Percentiles rank a stretch among this genome's conserved stretches.
phyloP scores from a whole-genome alignment of 1,284 basidiomycete genomes.

The Chondrostereum purpureum region DNA sequence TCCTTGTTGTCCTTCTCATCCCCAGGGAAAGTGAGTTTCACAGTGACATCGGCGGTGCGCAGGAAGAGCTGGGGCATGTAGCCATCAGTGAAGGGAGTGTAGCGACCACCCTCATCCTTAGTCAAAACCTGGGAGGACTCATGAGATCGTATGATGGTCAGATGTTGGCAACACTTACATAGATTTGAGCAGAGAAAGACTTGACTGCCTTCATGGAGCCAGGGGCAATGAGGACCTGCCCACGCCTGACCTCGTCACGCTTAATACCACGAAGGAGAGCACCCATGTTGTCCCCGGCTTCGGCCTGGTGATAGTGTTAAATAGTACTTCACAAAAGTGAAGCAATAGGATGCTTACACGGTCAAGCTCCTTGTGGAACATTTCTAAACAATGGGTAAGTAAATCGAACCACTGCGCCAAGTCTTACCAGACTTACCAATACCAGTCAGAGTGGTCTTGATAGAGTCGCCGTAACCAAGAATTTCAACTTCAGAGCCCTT shows the following conservation, averaged over 20 bases:
- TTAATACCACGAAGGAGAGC: slow-evolving; percentile 95
- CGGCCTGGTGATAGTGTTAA: slow-evolving; percentile 47
- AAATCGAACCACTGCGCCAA: background rate
- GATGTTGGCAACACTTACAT: slow-evolving; percentile 42
- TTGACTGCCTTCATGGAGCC: slow-evolving; percentile 93
- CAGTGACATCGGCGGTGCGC: slow-evolving; percentile 93
- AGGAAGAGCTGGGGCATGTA: slow-evolving; percentile 97
- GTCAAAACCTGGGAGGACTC: slow-evolving; percentile 63
- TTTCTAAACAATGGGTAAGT: slow-evolving; percentile 52
- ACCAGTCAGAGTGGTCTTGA: slow-evolving; percentile 95
- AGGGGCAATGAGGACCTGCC: slow-evolving; percentile 87
- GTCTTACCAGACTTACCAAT: slow-evolving; percentile 63
- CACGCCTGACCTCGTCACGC: slow-evolving; percentile 92
- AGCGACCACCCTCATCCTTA: slow-evolving; percentile 97
- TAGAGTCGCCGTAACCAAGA: slow-evolving; percentile 75
- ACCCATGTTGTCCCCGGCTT: slow-evolving; percentile 99
- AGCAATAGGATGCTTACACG: slow-evolving; percentile 41
- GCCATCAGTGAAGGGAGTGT: slow-evolving; percentile 95
- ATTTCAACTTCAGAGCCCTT: slow-evolving; percentile 97
- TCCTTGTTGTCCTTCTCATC: slow-evolving; percentile 71
- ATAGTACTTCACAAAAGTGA: slow-evolving; percentile 2
- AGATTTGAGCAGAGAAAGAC: slow-evolving; percentile 92
- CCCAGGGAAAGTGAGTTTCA: slow-evolving; percentile 81
- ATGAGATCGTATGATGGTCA: slow-evolving; percentile 4
- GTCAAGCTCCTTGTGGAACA: slow-evolving; percentile 99